Conservation (phyloP, 257 asterid species). For the Forsythia viridissima region DNA sequence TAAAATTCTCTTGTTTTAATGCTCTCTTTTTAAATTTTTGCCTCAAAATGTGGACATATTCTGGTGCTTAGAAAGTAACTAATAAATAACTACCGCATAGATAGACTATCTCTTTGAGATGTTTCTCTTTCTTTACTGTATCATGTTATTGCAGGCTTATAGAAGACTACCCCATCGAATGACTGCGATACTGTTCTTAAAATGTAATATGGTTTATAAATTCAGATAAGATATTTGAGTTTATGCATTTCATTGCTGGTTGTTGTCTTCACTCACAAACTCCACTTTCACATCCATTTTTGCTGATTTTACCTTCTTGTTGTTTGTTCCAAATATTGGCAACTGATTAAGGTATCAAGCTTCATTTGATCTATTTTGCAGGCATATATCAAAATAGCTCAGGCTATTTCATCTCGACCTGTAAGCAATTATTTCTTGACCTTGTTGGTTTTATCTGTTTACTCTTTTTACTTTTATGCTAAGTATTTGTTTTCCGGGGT, state of each 20-base stretch:
- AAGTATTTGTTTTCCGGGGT: neutral
- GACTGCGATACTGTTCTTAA: neutral
- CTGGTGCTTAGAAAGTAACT: neutral
- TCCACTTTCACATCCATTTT: neutral
- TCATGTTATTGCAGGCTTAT: neutral
- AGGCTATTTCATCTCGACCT: constrained; percentile 90
- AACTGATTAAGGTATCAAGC: constrained; percentile 11
- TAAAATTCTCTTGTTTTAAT: neutral
- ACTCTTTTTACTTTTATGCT: neutral
- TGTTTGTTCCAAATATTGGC: constrained; percentile 19
- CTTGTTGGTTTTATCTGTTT: neutral
- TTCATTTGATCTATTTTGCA: constrained; percentile 35
- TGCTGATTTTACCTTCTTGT: constrained; percentile 9
- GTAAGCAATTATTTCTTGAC: constrained; percentile 51
- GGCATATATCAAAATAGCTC: constrained; percentile 98
- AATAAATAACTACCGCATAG: neutral
- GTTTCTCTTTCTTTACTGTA: neutral
- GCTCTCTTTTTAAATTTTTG: neutral
- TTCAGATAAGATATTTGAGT: neutral
- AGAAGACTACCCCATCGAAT: neutral
- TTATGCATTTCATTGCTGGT: neutral
- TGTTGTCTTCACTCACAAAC: neutral
- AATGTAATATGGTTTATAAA: neutral
- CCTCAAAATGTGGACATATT: neutral
- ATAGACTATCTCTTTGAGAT: neutral